Percentiles rank a stretch among this genome's conserved stretches.
phyloP scores from a whole-genome alignment of 139 green algal genomes.

The Tetraselmis chui region DNA sequence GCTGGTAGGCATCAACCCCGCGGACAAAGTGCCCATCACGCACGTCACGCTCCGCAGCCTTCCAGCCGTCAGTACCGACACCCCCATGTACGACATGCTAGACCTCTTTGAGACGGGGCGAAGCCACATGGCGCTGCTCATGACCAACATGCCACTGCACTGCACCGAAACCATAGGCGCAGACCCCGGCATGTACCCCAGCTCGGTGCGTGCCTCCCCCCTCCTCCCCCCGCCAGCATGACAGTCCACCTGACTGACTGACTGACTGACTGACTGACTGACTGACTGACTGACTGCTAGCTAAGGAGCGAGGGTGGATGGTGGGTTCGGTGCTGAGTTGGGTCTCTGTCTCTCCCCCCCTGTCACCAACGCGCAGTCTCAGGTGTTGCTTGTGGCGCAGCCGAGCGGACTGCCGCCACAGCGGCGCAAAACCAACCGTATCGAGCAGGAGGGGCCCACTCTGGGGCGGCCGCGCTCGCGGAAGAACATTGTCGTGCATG shows the following conservation, averaged over 20 bases:
- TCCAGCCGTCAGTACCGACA: conserved; percentile 20
- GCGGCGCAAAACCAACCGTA: background rate
- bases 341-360: background rate
- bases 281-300: too few relatives aligned
- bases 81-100: conserved; percentile 82
- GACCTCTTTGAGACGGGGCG: conserved; percentile 84
- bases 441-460: background rate
- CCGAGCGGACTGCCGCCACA: conserved; percentile 1
- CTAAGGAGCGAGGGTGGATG: too few relatives aligned
- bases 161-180: background rate
- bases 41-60: background rate
- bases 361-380: background rate
- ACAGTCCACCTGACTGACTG: too few relatives aligned
- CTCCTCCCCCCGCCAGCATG: too few relatives aligned
- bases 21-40: background rate
- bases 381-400: background rate
- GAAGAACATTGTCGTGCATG: background rate
- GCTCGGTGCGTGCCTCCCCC: background rate
- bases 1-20: conserved; percentile 32
- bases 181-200: background rate
- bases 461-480: background rate
- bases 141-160: conserved; percentile 1
- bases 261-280: too few relatives aligned
- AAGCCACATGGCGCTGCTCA: conserved; percentile 83
- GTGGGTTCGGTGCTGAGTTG: too few relatives aligned